These are phyloP conservation scores for Ophiostoma sp. DNA, from an alignment of 2,329 filamentous ascomycete genomes.

Conservation along the genomic window DNA sequence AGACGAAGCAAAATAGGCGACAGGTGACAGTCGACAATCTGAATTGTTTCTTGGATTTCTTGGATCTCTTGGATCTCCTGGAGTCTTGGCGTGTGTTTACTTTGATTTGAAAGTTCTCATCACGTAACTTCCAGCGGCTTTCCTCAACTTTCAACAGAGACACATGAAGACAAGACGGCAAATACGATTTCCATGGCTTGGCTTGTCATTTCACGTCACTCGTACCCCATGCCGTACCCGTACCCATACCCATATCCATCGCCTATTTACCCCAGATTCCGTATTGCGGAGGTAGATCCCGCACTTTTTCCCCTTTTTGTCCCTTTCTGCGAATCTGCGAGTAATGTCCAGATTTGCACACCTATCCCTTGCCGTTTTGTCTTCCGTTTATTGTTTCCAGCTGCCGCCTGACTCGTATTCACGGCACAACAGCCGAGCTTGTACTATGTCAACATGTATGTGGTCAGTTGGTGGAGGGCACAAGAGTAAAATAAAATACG, in stretches of 20 bases:
- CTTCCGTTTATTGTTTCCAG: neutral
- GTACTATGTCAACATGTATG: neutral
- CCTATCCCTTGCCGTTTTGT: neutral
- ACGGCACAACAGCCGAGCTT: neutral
- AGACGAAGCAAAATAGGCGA: neutral
- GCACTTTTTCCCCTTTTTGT: neutral
- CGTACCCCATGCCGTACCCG: neutral
- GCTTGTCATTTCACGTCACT: neutral
- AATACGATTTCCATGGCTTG: neutral
- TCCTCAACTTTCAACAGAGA: neutral
- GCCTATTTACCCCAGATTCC: constrained; percentile 18
- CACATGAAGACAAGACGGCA: neutral
- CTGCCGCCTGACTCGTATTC: constrained; percentile 4
- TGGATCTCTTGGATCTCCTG: neutral
- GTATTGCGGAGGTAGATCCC: constrained; percentile 11
- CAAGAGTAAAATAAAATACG: neutral
- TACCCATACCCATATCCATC: neutral
- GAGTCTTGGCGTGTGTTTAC: neutral
- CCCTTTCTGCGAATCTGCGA: neutral
- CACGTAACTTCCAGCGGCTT: neutral
- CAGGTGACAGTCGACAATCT: neutral
- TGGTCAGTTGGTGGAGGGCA: neutral
- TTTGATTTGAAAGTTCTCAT: neutral
- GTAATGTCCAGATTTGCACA: neutral
- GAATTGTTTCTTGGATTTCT: neutral